Percentiles rank a stretch among this genome's conserved stretches.
Evolutionary conservation across 208 protist species (phyloP).

Genomic region (Crithidia bombi): DNA sequence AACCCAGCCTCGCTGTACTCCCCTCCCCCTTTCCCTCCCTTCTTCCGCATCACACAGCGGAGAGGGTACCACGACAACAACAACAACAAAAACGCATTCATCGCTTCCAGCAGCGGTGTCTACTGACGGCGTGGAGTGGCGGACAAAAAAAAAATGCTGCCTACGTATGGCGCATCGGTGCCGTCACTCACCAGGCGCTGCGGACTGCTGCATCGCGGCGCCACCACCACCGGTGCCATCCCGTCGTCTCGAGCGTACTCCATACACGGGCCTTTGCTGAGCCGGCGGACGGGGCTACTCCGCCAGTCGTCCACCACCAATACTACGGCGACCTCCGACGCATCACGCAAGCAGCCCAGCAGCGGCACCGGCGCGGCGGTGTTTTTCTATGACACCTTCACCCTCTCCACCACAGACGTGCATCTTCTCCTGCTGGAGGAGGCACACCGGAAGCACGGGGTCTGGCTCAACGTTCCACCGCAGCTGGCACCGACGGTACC

Average conservation of each 20-base stretch:
- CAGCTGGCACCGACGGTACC: constrained; percentile 61
- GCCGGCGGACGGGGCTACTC: background rate
- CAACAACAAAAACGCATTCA: too few species aligned
- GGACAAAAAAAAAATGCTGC: background rate
- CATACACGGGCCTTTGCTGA: background rate
- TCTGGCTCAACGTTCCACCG: constrained; percentile 73
- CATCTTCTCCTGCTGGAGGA: constrained; percentile 61
- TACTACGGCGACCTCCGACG: background rate
- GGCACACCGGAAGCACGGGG: constrained; percentile 77
- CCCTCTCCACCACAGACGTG: constrained; percentile 41
- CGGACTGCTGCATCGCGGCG: background rate
- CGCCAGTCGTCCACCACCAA: background rate
- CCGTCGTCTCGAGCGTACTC: background rate
- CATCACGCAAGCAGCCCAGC: background rate
- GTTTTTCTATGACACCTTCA: constrained; percentile 35
- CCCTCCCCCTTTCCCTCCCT: too few species aligned
- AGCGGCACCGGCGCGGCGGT: background rate
- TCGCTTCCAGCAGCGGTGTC: too few species aligned
- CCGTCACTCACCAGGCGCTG: background rate
- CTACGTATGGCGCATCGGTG: background rate
- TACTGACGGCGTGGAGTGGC: too few species aligned
- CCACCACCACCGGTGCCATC: background rate
- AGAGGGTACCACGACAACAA: too few species aligned
- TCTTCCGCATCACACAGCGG: too few species aligned
- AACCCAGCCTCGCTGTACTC: background rate